Conservation (phyloP, 257 asterid genomes). For the Lavandula angustifolia region DNA sequence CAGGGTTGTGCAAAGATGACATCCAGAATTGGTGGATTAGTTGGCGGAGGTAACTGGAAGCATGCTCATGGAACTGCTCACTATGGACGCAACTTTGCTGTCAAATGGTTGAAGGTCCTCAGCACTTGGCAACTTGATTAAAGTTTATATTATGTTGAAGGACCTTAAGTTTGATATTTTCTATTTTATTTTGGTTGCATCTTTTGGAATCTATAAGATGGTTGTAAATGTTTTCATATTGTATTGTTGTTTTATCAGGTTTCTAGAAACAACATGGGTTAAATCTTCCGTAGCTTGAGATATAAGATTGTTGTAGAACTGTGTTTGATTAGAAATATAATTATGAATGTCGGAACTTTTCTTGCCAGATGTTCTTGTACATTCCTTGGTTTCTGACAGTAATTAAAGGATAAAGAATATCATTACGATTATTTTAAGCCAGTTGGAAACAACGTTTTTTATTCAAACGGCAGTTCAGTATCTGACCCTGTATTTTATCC, state of each 20-base stretch:
- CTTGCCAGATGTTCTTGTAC: constrained; percentile 18
- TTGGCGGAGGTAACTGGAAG: constrained; percentile 97
- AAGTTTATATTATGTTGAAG: constrained; percentile 20
- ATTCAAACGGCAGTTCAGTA: not conserved
- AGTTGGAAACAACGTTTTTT: not conserved
- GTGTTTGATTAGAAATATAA: not conserved
- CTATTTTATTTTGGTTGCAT: constrained; percentile 16
- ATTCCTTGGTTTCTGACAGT: not conserved
- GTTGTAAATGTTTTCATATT: not conserved
- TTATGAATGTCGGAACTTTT: not conserved
- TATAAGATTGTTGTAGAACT: constrained; percentile 1
- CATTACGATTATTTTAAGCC: too few relatives aligned
- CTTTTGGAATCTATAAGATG: constrained; percentile 17
- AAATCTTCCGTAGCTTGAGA: constrained; percentile 5
- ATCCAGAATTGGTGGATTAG: constrained; percentile 79
- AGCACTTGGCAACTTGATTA: constrained; percentile 20
- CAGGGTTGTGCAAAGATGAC: constrained; percentile 99
- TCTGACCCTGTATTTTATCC: not conserved
- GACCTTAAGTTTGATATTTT: constrained; percentile 26
- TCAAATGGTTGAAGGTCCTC: constrained; percentile 92
- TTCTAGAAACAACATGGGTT: constrained; percentile 2
- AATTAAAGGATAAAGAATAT: too few relatives aligned
- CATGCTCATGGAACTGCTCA: constrained; percentile 97
- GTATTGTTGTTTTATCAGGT: not conserved
- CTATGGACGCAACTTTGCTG: constrained; percentile 89